phyloP scores from a whole-genome alignment of 768 basidiomycete species.

The Trametes gibbosa region DNA sequence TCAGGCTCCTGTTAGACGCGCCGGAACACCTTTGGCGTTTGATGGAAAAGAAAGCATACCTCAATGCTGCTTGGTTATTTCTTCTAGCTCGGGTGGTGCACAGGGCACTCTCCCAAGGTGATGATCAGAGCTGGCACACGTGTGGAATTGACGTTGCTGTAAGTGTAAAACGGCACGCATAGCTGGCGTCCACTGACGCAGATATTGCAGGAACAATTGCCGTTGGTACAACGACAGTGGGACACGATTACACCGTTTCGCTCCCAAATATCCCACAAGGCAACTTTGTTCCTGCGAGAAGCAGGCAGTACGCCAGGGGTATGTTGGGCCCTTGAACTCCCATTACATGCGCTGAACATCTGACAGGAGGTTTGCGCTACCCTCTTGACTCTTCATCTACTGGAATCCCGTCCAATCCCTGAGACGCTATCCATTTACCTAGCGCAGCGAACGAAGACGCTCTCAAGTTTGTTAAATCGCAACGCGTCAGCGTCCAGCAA shows the following conservation, averaged over 20 bases:
- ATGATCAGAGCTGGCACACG: conserved; percentile 48
- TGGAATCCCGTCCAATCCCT: conserved; percentile 78
- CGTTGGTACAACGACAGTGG: conserved; percentile 91
- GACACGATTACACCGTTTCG: conserved; percentile 85
- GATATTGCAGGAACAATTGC: conserved; percentile 69
- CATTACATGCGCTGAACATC: neutral
- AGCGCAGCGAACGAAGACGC: conserved; percentile 61
- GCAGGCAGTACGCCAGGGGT: conserved; percentile 52
- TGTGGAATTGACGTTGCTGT: conserved; percentile 66
- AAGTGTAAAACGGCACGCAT: conserved; percentile 22
- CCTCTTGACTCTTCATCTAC: conserved; percentile 79
- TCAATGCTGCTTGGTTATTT: conserved; percentile 86
- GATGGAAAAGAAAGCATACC: conserved; percentile 74
- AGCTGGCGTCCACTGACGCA: neutral
- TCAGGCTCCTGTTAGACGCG: conserved; percentile 88
- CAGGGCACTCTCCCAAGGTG: conserved; percentile 62
- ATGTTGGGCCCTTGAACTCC: conserved; percentile 20
- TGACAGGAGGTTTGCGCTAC: conserved; percentile 71
- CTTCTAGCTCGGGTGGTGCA: conserved; percentile 83
- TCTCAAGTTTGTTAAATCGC: conserved; percentile 41
- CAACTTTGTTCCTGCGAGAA: conserved; percentile 78
- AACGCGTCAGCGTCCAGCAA: conserved; percentile 29
- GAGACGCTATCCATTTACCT: conserved; percentile 74
- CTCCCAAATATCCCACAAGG: conserved; percentile 83
- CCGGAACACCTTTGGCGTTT: conserved; percentile 91